Evolutionary conservation across 495 filamentous ascomycete species (phyloP), one percentile per base, ranked within the genome.

Genomic region (Friedmanniomyces endolithicus): DNA sequence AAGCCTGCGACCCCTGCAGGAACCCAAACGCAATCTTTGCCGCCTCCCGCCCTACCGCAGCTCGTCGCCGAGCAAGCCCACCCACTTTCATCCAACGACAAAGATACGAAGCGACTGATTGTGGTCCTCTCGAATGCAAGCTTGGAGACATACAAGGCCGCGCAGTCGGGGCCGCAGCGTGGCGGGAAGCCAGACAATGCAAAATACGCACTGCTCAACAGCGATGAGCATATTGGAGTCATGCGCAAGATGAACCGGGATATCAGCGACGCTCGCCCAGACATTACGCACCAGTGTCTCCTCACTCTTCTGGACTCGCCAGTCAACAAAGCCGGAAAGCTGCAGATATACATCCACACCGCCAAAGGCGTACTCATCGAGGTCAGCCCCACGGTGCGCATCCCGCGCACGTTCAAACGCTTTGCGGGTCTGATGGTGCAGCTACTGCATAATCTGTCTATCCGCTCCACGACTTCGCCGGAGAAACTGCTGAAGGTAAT

Each of bases 171-270:
- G 2, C 31, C 31, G 23, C 17, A 19, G 17, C 52, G 53, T 25
- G 82, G 85, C 53, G 77, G 73, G 58, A 83, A 83, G 37, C 31
- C 14, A 16, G 75, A 83, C 22, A 89, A 95, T 61, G 92, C 97
- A 62, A 96, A 96, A 66, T 97, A 92, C 71, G 88, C 88, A 45
- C 74, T 98, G 40, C 78, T 98, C 60, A 98, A 98, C 76, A 95
- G 90, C 67, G 92, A 98, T 63, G 92, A 98, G 72, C 92, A 98
- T 67, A 98, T 98, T 58, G 94, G 92, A 48, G 83, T 96, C 58
- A 92, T 97, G 87, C 84, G 94, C 65, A 98, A 96, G 78, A 96
- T 95, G 90, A 94, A 94, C 71, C 75, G 92, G 48, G 92, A 98
- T 64, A 98, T 98, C 63, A 95, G 90, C 66, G 92, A 98, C 67